Percentiles rank a stretch among this genome's conserved stretches.
These are phyloP conservation scores for Cyclocybe cylindracea DNA, from an alignment of 768 basidiomycete species.

Conservation along the genomic window DNA sequence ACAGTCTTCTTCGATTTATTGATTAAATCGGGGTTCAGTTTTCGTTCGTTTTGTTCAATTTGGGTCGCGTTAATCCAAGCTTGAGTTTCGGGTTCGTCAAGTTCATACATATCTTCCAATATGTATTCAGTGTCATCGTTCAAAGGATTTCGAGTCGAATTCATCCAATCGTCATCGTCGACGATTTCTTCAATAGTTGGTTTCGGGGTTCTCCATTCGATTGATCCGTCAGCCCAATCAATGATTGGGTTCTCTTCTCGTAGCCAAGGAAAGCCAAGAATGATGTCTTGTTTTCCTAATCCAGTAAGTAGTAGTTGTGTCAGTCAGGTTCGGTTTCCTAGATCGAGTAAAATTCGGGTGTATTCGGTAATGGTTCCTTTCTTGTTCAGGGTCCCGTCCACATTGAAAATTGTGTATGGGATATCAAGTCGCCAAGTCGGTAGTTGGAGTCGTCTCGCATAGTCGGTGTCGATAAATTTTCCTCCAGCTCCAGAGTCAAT, in stretches of 20 bases:
- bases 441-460: too few species aligned
- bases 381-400: slow-evolving; percentile 13
- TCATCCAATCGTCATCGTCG: not conserved
- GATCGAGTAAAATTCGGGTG: not conserved
- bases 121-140: not conserved
- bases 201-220: not conserved
- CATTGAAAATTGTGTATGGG: too few species aligned
- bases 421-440: too few species aligned
- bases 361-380: slow-evolving; percentile 5
- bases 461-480: too few species aligned
- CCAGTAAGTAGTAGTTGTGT: not conserved
- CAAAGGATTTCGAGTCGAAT: not conserved
- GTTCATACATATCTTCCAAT: too few species aligned
- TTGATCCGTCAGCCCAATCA: slow-evolving; percentile 3
- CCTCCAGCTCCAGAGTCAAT: slow-evolving; percentile 7
- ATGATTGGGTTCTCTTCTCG: slow-evolving; percentile 7
- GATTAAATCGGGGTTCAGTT: not conserved
- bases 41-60: not conserved
- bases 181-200: not conserved
- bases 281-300: slow-evolving; percentile 9
- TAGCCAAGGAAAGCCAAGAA: slow-evolving; percentile 9
- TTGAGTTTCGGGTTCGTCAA: too few species aligned
- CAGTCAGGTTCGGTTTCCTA: not conserved
- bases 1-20: not conserved
- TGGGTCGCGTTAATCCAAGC: not conserved